phyloP scores from a whole-genome alignment of 805 yeast species.

The Wickerhamiella allomyrinae region DNA sequence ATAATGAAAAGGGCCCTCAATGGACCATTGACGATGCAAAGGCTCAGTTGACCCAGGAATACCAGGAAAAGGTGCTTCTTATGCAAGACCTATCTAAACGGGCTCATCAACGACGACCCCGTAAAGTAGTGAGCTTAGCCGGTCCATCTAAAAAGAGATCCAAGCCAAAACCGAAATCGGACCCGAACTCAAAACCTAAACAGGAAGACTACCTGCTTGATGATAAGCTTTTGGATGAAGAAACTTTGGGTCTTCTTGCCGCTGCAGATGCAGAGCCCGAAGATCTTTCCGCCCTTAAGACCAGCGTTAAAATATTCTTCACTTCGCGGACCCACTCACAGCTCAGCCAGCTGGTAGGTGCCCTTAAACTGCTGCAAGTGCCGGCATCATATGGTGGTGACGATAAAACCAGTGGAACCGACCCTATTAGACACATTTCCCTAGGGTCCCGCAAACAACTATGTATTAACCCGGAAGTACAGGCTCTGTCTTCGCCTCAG shows the following conservation, averaged over 20 bases:
- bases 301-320: slow-evolving; percentile 42
- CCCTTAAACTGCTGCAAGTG: slow-evolving; percentile 46
- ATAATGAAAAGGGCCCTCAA: slow-evolving; percentile 46
- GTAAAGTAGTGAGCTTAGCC: background rate
- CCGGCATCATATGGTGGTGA: slow-evolving; percentile 40
- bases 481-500: slow-evolving; percentile 32
- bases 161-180: background rate
- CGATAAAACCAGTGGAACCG: too few species aligned
- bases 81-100: background rate
- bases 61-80: background rate
- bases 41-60: background rate
- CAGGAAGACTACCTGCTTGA: slow-evolving; percentile 8
- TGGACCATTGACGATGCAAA: slow-evolving; percentile 43
- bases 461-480: slow-evolving; percentile 57
- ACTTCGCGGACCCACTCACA: slow-evolving; percentile 90
- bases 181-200: too few species aligned
- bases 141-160: background rate
- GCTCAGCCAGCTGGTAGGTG: slow-evolving; percentile 63
- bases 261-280: slow-evolving; percentile 3
- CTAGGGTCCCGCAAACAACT: slow-evolving; percentile 75
- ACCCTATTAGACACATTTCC: slow-evolving; percentile 52
- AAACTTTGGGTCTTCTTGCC: slow-evolving; percentile 1
- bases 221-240: slow-evolving; percentile 7
- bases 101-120: background rate
- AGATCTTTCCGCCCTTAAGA: slow-evolving; percentile 7